Conservation (phyloP, 305 asterid genomes). For the Stenogyne calaminthoides region DNA sequence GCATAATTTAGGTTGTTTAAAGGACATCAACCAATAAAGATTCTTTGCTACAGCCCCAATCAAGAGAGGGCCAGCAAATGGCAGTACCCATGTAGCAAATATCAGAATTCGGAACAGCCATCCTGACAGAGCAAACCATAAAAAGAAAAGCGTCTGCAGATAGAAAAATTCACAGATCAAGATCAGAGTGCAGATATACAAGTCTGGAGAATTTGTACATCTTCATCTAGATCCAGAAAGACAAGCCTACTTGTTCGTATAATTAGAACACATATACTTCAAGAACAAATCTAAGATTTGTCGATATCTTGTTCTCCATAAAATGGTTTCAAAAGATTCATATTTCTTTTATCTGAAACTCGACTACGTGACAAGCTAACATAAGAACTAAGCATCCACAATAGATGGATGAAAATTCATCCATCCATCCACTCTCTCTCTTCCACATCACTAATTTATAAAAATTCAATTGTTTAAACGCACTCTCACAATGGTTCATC, state of each 20-base stretch:
- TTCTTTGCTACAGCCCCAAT: slow-evolving; percentile 84
- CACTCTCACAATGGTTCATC: no score
- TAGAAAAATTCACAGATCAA: slow-evolving; percentile 7
- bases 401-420: no score
- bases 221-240: slow-evolving; percentile 21
- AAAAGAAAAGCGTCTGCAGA: slow-evolving; percentile 82
- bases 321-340: background rate
- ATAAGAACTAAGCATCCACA: slow-evolving; percentile 5
- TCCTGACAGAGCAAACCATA: slow-evolving; percentile 97
- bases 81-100: slow-evolving; percentile 81
- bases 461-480: no score
- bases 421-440: no score
- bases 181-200: slow-evolving; percentile 25
- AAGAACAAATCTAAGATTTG: slow-evolving; percentile 5
- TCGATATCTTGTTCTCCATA: slow-evolving; percentile 3
- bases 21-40: slow-evolving; percentile 30
- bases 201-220: slow-evolving; percentile 16
- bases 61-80: slow-evolving; percentile 95
- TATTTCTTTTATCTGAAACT: background rate
- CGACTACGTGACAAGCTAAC: background rate
- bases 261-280: slow-evolving; percentile 9
- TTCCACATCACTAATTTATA: no score
- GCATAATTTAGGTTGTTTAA: background rate
- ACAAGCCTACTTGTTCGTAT: background rate
- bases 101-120: slow-evolving; percentile 86